Conservation (phyloP, 257 asterid species). For the Nicotiana undulata region DNA sequence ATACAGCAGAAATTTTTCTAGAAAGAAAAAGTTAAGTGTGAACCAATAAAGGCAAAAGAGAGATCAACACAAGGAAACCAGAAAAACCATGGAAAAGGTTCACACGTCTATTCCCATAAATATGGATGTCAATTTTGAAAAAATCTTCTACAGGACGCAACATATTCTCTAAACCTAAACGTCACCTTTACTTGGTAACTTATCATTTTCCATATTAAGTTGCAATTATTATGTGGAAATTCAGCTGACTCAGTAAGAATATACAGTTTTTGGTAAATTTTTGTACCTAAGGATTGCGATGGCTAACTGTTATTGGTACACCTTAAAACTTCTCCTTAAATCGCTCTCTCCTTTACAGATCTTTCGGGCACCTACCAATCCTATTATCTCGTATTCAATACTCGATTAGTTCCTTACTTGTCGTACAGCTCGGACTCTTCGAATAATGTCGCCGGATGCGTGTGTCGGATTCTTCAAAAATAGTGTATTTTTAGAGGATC, state of each 20-base stretch:
- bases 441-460: too few relatives aligned
- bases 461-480: too few relatives aligned
- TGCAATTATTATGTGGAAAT: conserved; percentile 14
- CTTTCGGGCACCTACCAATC: conserved; percentile 5
- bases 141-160: conserved; percentile 23
- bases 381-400: conserved; percentile 6
- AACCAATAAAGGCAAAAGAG: neutral
- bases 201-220: conserved; percentile 7
- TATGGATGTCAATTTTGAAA: conserved; percentile 2
- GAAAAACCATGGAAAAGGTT: neutral
- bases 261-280: conserved; percentile 1
- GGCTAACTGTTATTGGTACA: conserved; percentile 14
- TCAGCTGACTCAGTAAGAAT: conserved; percentile 7
- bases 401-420: neutral
- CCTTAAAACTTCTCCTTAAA: neutral
- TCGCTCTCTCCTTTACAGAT: neutral
- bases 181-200: conserved; percentile 20
- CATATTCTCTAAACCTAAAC: conserved; percentile 18
- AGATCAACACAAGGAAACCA: neutral
- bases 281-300: conserved; percentile 22
- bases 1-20: too few relatives aligned
- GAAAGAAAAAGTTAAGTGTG: too few relatives aligned
- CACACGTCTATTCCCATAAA: neutral
- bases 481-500: too few relatives aligned
- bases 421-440: too few relatives aligned